phyloP scores from a whole-genome alignment of 345 rosid genomes.

The Trapa bicornis region DNA sequence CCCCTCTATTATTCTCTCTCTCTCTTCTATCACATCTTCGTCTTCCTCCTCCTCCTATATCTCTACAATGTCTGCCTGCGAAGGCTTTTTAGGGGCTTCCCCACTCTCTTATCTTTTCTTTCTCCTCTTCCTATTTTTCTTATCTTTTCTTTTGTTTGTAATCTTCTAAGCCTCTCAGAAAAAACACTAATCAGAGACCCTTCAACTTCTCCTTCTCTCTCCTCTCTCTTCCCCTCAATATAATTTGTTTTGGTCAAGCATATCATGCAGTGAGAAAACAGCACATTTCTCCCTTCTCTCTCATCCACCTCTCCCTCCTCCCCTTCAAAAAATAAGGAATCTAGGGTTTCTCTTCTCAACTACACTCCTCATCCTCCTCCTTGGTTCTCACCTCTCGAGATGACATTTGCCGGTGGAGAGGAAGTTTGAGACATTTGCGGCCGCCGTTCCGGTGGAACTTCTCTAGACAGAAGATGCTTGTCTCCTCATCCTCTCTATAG shows the following conservation, averaged over 20 bases:
- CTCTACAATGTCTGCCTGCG: conserved; percentile 5
- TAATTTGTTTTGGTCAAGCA: conserved; percentile 11
- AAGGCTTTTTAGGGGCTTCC: neutral
- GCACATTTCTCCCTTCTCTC: conserved; percentile 22
- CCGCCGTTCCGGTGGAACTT: conserved; percentile 5
- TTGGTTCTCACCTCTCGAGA: neutral
- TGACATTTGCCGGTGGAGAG: conserved; percentile 23
- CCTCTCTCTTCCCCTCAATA: neutral
- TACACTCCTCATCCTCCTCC: neutral
- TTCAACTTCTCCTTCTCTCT: neutral
- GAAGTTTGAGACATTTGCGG: conserved; percentile 55
- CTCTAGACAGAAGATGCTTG: conserved; percentile 20
- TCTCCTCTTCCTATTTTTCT: neutral
- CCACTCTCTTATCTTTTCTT: conserved; percentile 5
- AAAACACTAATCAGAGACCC: too few species aligned
- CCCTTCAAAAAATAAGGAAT: conserved; percentile 10
- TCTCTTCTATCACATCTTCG: neutral
- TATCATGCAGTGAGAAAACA: conserved; percentile 18
- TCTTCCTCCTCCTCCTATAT: neutral
- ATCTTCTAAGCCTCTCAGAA: neutral
- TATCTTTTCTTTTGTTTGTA: neutral
- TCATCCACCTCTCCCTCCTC: conserved; percentile 35
- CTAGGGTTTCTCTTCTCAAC: neutral
- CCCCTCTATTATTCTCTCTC: conserved; percentile 20
- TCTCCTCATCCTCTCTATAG: conserved; percentile 55